Conservation (phyloP, 1,139 yeast genomes). For the Hyphopichia pseudoburtonii region DNA sequence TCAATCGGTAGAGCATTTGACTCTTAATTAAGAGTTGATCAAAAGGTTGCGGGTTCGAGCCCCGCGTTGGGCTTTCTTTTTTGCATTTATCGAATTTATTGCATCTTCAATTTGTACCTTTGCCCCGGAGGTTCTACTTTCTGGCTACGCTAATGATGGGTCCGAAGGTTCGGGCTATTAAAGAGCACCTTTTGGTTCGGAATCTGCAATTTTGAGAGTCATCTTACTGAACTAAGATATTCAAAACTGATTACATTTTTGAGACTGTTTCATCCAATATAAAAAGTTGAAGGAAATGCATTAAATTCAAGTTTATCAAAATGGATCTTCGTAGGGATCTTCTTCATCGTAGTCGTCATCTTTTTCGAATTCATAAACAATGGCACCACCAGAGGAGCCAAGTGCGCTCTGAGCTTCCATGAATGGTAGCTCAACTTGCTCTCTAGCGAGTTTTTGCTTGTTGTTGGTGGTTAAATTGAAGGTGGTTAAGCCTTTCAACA, state of each 20-base stretch:
- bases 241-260: too few relatives aligned
- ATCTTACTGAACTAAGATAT: too few relatives aligned
- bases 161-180: too few relatives aligned
- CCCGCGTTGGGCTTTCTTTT: conserved; percentile 47
- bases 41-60: conserved; percentile 54
- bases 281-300: too few relatives aligned
- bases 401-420: conserved; percentile 79
- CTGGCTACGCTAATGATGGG: too few relatives aligned
- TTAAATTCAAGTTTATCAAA: conserved; percentile 30
- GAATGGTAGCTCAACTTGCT: conserved; percentile 84
- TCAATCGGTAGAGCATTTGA: conserved; percentile 26
- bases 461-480: conserved; percentile 77
- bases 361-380: conserved; percentile 85
- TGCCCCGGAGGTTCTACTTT: background rate
- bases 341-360: conserved; percentile 94
- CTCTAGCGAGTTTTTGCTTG: conserved; percentile 75
- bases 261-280: too few relatives aligned
- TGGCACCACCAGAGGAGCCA: conserved; percentile 81
- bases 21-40: conserved; percentile 22
- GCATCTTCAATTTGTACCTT: background rate
- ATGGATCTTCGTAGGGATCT: conserved; percentile 96
- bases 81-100: conserved; percentile 4
- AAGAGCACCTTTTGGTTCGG: too few relatives aligned
- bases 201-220: too few relatives aligned
- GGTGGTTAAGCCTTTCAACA: conserved; percentile 76